Conservation (phyloP, 768 basidiomycete genomes). For the Lactifluus volemus region DNA sequence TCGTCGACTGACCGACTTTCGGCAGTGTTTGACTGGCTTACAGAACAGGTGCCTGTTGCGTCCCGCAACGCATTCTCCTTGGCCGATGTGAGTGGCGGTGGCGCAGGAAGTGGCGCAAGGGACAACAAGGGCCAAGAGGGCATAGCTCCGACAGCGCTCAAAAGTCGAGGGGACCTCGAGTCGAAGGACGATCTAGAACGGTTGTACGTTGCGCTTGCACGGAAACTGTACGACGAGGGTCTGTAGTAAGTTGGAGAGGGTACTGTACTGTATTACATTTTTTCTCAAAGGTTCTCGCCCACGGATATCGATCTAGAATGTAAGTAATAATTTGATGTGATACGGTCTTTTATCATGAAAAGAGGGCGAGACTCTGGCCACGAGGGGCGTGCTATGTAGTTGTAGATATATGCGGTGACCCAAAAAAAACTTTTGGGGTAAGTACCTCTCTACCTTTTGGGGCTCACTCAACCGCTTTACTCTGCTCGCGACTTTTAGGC, state of each 20-base stretch:
- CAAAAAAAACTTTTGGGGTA: neutral
- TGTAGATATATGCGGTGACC: too few relatives aligned
- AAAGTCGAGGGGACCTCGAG: conserved; percentile 41
- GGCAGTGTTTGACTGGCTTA: conserved; percentile 71
- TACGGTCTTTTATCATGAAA: too few relatives aligned
- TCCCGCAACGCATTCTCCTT: conserved; percentile 10
- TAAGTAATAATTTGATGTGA: neutral
- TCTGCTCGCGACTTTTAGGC: neutral
- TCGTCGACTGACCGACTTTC: conserved; percentile 66
- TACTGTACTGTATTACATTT: neutral
- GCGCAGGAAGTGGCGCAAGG: conserved; percentile 1
- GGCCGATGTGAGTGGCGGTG: neutral
- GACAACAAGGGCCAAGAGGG: neutral
- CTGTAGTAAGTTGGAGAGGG: conserved; percentile 33
- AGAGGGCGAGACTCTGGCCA: too few relatives aligned
- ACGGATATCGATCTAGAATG: neutral
- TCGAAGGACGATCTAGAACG: conserved; percentile 74
- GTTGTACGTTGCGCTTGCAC: conserved; percentile 82
- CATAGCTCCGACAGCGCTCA: conserved; percentile 17
- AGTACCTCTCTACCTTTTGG: neutral
- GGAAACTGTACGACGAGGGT: conserved; percentile 91
- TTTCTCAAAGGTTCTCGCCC: neutral
- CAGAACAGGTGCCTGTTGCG: conserved; percentile 44
- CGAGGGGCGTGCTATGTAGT: too few relatives aligned
- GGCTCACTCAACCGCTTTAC: neutral